Conservation (phyloP, 805 yeast species). For the Candida yuanshanica region DNA sequence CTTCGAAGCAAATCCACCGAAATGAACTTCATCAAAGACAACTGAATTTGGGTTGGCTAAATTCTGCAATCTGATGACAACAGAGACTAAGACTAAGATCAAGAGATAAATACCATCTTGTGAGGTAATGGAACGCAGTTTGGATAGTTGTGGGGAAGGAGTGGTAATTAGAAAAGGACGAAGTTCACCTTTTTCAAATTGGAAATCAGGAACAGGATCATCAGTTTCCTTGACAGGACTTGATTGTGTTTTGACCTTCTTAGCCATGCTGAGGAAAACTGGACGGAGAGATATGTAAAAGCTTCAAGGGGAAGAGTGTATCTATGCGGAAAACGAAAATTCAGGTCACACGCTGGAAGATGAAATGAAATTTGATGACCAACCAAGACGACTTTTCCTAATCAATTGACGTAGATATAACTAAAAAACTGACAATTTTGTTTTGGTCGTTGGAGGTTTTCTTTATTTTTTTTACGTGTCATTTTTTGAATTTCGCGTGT, state of each 20-base stretch:
- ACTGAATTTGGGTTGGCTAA: conserved; percentile 71
- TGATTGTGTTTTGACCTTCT: neutral
- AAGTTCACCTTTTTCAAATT: conserved; percentile 41
- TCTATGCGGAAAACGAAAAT: neutral
- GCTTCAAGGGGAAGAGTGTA: neutral
- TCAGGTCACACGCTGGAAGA: neutral
- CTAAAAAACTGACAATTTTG: neutral
- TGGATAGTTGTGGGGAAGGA: conserved; percentile 36
- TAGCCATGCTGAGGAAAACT: neutral
- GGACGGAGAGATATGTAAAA: neutral
- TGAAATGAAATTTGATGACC: neutral
- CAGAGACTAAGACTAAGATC: conserved; percentile 45
- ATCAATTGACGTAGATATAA: neutral
- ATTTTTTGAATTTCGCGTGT: neutral
- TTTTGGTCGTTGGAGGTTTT: neutral
- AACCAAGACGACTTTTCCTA: neutral
- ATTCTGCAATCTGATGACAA: conserved; percentile 52
- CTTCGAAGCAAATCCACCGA: conserved; percentile 92
- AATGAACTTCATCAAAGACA: conserved; percentile 90
- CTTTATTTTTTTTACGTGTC: neutral
- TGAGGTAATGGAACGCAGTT: conserved; percentile 35
- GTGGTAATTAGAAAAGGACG: conserved; percentile 52
- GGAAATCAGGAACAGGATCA: conserved; percentile 41
- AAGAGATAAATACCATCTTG: conserved; percentile 37
- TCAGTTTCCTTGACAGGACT: neutral